Base-by-base conservation (phyloP, 2,329 filamentous ascomycete genomes). In the Diaporthe citrichinensis region DNA sequence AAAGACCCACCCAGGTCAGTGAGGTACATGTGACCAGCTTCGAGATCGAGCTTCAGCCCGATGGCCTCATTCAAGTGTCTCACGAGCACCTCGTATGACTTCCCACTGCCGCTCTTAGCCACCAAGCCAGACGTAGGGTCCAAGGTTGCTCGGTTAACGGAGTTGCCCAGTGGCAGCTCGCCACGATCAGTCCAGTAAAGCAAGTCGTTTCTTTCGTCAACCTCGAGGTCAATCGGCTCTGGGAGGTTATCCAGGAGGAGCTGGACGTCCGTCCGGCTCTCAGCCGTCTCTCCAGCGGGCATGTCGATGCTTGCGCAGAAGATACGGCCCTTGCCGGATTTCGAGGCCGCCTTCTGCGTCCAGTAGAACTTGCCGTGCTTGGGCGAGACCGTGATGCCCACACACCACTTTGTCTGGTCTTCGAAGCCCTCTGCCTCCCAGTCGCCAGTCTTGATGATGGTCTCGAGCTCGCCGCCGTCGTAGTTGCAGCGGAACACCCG, bases 131-230 rank as follows among this genome's bases (percentile, higher is more conserved):
- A 62, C 20, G 25, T 34, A 8, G 17, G 75, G 74, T 77, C 75
- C 73, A 72, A 79, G 36, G 49, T 76, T 1, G 82, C 82, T 6
- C 84, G 80, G 78, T 91, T 90, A 74, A 92, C 76, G 10, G 86
- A 86, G 78, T 90, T 91, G 0, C 90, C 90, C 10, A 82, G 79
- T 0, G 90, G 90, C 3, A 88, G 80, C 78, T 92, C 90, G 9
- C 90, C 91, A 0, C 91, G 84, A 77, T 92, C 91, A 0, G 90
- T 91, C 90, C 90, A 92, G 80, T 90, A 92, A 31, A 92, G 81
- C 1, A 80, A 82, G 36, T 84, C 79, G 4, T 79, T 79, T 0
- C 83, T 81, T 10, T 86, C 84, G 20, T 92, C 88, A 1, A 91
- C 78, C 39, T 90, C 89, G 0, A 92, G 80, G 78, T 92, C 90